Conservation (phyloP, 495 filamentous ascomycete genomes). For the Xylaria grammica region DNA sequence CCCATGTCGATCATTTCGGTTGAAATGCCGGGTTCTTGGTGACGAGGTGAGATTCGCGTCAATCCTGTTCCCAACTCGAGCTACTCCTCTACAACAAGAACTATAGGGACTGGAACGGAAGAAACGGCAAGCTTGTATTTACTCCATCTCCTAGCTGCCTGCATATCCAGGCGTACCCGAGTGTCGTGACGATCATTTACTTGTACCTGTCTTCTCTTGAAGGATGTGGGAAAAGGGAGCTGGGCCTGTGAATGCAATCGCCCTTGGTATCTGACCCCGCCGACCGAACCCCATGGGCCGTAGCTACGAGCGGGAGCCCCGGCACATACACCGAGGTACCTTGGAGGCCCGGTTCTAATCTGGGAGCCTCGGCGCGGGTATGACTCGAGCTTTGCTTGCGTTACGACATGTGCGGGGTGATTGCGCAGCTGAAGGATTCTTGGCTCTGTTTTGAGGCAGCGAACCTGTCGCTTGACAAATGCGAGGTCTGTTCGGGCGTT, state of each 20-base stretch:
- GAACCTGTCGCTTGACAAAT: slow-evolving; percentile 42
- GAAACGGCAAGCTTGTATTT: neutral
- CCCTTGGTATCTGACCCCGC: slow-evolving; percentile 40
- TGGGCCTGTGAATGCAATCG: slow-evolving; percentile 14
- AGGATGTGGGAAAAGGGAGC: slow-evolving; percentile 22
- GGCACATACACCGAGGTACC: slow-evolving; percentile 43
- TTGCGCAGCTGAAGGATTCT: slow-evolving; percentile 45
- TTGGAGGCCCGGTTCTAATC: slow-evolving; percentile 47
- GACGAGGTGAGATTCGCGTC: neutral
- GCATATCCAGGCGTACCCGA: neutral
- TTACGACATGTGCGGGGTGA: slow-evolving; percentile 48
- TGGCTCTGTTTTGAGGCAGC: slow-evolving; percentile 45
- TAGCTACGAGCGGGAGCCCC: slow-evolving; percentile 42
- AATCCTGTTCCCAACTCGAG: neutral
- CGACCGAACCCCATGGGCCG: slow-evolving; percentile 43
- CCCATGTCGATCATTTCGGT: neutral
- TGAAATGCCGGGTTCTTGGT: neutral
- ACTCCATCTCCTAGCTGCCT: neutral
- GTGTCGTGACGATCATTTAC: neutral
- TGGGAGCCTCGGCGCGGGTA: slow-evolving; percentile 42
- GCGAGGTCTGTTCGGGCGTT: slow-evolving; percentile 47
- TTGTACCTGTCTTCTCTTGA: slow-evolving; percentile 24
- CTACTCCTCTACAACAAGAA: neutral
- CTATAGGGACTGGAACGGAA: neutral
- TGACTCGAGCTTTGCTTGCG: slow-evolving; percentile 43